phyloP scores from a whole-genome alignment of 2,329 filamentous ascomycete species.

The Hymenoscyphus infarciens region DNA sequence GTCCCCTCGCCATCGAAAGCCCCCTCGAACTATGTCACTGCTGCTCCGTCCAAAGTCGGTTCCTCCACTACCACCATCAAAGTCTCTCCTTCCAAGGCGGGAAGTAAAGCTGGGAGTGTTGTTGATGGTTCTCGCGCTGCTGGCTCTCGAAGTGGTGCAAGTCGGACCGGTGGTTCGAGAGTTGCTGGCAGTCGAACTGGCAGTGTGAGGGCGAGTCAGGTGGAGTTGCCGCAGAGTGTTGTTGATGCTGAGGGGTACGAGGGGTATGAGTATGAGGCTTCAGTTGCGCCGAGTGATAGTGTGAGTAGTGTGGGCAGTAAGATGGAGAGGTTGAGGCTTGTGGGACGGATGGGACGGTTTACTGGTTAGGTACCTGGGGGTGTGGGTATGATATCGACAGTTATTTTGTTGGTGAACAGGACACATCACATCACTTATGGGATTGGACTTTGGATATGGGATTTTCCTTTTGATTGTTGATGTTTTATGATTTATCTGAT shows the following conservation, averaged over 20 bases:
- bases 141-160: not conserved
- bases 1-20: not conserved
- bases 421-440: not conserved
- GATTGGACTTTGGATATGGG: not conserved
- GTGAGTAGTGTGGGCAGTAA: conserved; percentile 56
- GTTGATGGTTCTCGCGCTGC: conserved; percentile 9
- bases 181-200: not conserved
- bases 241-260: conserved; percentile 40
- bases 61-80: not conserved
- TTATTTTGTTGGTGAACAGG: not conserved
- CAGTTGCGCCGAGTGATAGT: conserved; percentile 57
- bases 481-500: not conserved
- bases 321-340: conserved; percentile 27
- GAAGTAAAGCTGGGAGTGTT: conserved; percentile 9
- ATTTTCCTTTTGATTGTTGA: not conserved
- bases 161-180: not conserved
- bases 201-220: conserved; percentile 17
- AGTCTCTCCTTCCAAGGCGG: not conserved
- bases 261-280: conserved; percentile 44
- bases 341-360: conserved; percentile 22
- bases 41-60: conserved; percentile 1
- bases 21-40: conserved; percentile 1
- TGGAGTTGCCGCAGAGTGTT: conserved; percentile 27
- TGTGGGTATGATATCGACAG: not conserved
- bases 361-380: not conserved